phyloP scores from a whole-genome alignment of 2,329 filamentous ascomycete genomes.

The Tolypocladium tundrense region DNA sequence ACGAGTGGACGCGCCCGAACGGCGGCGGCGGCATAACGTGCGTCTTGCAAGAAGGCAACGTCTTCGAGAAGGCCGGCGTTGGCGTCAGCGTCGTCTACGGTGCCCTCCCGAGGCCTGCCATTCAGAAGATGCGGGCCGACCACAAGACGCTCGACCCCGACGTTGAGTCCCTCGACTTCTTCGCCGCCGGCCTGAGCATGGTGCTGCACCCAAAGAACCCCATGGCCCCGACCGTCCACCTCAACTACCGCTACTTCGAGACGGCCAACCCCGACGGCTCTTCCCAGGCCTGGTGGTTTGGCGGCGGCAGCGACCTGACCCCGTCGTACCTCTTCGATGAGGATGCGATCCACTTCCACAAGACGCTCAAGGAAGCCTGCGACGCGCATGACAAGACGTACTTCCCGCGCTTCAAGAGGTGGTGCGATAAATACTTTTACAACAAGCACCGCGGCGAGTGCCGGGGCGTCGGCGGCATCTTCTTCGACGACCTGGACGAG shows the following conservation, averaged over 20 bases:
- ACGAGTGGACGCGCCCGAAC: conserved; percentile 79
- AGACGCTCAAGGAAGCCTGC: conserved; percentile 82
- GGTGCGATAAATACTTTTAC: conserved; percentile 97
- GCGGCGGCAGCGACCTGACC: conserved; percentile 87
- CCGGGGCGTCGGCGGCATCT: conserved; percentile 88
- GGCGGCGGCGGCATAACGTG: conserved; percentile 92
- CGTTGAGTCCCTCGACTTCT: conserved; percentile 83
- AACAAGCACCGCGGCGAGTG: conserved; percentile 84
- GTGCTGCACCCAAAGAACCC: conserved; percentile 91
- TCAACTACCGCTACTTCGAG: conserved; percentile 99
- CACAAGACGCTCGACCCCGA: conserved; percentile 79
- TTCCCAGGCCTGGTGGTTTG: conserved; percentile 94
- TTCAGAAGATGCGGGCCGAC: conserved; percentile 86
- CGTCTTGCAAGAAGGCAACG: conserved; percentile 89
- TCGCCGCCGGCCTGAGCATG: conserved; percentile 85
- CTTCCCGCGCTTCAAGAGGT: conserved; percentile 91
- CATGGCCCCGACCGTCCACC: conserved; percentile 92
- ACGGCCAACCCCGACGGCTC: conserved; percentile 76
- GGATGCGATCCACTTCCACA: conserved; percentile 94
- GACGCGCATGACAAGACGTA: conserved; percentile 88
- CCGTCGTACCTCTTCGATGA: conserved; percentile 93
- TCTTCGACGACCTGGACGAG: conserved; percentile 95
- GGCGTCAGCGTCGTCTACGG: conserved; percentile 95
- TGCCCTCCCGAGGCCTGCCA: conserved; percentile 73
- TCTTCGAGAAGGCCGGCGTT: conserved; percentile 96